Percentiles rank a stretch among this genome's conserved stretches.
Evolutionary conservation across 768 basidiomycete species (phyloP).

Genomic region (Dioszegia hungarica): DNA sequence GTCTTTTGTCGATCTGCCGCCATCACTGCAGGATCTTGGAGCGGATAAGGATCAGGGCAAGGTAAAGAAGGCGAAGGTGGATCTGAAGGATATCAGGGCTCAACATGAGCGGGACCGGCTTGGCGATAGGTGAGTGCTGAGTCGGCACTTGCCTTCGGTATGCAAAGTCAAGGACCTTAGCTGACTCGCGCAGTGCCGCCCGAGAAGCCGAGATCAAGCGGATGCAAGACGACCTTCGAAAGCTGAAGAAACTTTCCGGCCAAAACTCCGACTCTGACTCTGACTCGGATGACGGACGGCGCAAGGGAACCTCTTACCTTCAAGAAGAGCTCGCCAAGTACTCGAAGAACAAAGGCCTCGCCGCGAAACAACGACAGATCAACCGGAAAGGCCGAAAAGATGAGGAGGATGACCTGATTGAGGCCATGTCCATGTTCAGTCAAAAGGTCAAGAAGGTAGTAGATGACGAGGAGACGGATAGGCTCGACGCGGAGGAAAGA

Average conservation of each 20-base stretch:
- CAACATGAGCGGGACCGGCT: constrained; percentile 68
- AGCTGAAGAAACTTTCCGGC: constrained; percentile 58
- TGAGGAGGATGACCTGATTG: constrained; percentile 45
- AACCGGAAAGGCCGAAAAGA: constrained; percentile 59
- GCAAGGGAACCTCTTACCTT: constrained; percentile 60
- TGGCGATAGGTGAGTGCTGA: constrained; percentile 58
- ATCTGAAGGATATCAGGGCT: constrained; percentile 53
- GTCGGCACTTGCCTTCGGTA: neutral
- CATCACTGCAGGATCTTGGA: constrained; percentile 18
- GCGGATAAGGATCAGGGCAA: constrained; percentile 5
- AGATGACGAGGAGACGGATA: constrained; percentile 15
- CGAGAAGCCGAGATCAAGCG: constrained; percentile 52
- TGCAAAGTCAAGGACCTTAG: neutral
- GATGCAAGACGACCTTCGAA: constrained; percentile 84
- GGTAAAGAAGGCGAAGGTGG: constrained; percentile 47
- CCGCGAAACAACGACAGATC: constrained; percentile 52
- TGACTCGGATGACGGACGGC: constrained; percentile 47
- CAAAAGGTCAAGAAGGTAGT: constrained; percentile 25
- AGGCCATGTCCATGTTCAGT: constrained; percentile 39
- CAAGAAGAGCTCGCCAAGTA: constrained; percentile 81
- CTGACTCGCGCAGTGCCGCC: constrained; percentile 47
- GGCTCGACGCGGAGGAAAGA: constrained; percentile 8
- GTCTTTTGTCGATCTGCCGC: constrained; percentile 20
- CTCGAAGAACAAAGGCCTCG: constrained; percentile 59
- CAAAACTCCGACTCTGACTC: constrained; percentile 64